These are phyloP conservation scores for Castanea crenata DNA, from an alignment of 306 rosid genomes.

Conservation along the genomic window DNA sequence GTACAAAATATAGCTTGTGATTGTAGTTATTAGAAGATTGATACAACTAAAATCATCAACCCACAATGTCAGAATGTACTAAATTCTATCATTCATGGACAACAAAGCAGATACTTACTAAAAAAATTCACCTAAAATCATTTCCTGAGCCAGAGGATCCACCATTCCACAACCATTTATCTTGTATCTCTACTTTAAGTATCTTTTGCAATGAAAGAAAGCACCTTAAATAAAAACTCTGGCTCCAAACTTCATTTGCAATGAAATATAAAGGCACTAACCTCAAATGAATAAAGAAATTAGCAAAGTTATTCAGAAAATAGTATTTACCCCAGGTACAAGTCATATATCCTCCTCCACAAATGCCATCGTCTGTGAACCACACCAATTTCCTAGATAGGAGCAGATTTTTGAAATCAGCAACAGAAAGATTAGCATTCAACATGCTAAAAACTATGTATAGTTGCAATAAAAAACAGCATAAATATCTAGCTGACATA, in stretches of 20 bases:
- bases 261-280: background rate
- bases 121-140: background rate
- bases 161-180: background rate
- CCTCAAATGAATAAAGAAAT: background rate
- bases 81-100: background rate
- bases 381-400: constrained; percentile 84
- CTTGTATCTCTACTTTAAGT: background rate
- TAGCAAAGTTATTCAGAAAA: constrained; percentile 4
- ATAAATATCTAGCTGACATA: constrained; percentile 34
- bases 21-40: background rate
- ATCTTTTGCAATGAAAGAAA: background rate
- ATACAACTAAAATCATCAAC: background rate
- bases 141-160: background rate
- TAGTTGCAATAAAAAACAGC: constrained; percentile 8
- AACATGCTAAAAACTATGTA: constrained; percentile 3
- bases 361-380: constrained; percentile 98
- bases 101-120: background rate
- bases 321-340: constrained; percentile 83
- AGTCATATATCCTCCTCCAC: constrained; percentile 93
- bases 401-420: constrained; percentile 15
- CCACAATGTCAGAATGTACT: background rate
- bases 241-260: background rate
- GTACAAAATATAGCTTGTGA: background rate
- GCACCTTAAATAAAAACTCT: background rate
- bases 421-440: constrained; percentile 32